Conservation (phyloP, 768 basidiomycete species). For the Termitomyces sp. region DNA sequence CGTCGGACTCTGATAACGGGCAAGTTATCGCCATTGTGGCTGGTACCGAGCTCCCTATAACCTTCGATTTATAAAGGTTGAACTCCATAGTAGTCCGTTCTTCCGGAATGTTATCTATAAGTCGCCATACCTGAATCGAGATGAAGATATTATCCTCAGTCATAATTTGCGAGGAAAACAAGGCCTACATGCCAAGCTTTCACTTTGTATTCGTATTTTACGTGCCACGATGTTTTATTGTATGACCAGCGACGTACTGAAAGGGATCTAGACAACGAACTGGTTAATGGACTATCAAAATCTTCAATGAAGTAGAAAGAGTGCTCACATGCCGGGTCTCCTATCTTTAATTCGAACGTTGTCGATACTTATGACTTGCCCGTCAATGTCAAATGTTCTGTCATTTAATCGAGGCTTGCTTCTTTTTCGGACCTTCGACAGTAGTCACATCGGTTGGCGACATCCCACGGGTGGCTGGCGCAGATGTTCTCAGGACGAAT, state of each 20-base stretch:
- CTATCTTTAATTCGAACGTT: neutral
- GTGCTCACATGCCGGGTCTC: neutral
- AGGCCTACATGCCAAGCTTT: conserved; percentile 2
- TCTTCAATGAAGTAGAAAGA: neutral
- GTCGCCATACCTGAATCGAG: conserved; percentile 1
- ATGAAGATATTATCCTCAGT: neutral
- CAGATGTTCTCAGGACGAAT: neutral
- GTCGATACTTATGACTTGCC: neutral
- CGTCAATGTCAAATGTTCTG: neutral
- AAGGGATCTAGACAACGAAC: neutral
- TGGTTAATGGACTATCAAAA: neutral
- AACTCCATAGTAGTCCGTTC: neutral
- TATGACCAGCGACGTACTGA: conserved; percentile 4
- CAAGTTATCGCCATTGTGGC: neutral
- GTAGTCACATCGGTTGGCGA: neutral
- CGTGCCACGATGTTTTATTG: neutral
- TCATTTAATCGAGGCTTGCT: neutral
- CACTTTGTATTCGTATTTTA: conserved; percentile 1
- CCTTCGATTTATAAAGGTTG: conserved; percentile 3
- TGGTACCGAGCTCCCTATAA: neutral
- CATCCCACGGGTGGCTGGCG: neutral
- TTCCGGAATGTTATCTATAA: neutral
- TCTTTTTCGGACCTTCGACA: neutral
- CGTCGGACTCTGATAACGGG: neutral
- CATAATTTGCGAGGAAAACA: neutral